Percentiles rank a stretch among this genome's conserved stretches.
Evolutionary conservation across 345 rosid genomes (phyloP).

Genomic region (Geranium brycei): DNA sequence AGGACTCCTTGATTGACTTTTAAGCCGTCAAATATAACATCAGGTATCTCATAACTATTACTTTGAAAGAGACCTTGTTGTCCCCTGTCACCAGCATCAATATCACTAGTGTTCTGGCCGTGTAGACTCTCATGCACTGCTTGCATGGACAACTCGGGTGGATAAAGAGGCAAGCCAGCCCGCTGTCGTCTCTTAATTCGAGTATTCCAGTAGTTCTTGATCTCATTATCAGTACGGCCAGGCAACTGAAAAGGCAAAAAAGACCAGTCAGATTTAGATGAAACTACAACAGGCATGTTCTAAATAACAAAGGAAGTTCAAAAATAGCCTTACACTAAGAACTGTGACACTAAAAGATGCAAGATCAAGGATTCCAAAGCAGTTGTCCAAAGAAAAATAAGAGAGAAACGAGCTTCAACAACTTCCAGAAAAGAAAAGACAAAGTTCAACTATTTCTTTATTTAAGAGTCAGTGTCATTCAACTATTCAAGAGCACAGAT

Average conservation of each 20-base stretch:
- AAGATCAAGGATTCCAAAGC: too few relatives aligned
- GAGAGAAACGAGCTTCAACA: too few relatives aligned
- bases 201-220: slow-evolving; percentile 98
- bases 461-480: too few relatives aligned
- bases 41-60: slow-evolving; percentile 44
- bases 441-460: too few relatives aligned
- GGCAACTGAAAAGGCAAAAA: slow-evolving; percentile 49
- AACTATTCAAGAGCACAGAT: too few relatives aligned
- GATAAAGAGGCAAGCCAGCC: slow-evolving; percentile 95
- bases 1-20: slow-evolving; percentile 36
- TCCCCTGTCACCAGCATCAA: slow-evolving; percentile 31
- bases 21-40: slow-evolving; percentile 53
- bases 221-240: slow-evolving; percentile 98
- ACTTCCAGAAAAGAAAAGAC: too few relatives aligned
- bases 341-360: too few relatives aligned
- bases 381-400: too few relatives aligned
- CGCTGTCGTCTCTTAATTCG: slow-evolving; percentile 88
- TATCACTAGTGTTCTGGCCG: slow-evolving; percentile 23
- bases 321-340: too few relatives aligned
- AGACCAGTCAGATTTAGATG: neutral
- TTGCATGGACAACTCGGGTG: slow-evolving; percentile 60
- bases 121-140: slow-evolving; percentile 46
- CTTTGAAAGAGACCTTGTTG: slow-evolving; percentile 44
- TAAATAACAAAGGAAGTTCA: too few relatives aligned
- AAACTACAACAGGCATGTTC: too few relatives aligned